Evolutionary conservation across 2,329 filamentous ascomycete species (phyloP).

Genomic region (Colletotrichum camelliae): DNA sequence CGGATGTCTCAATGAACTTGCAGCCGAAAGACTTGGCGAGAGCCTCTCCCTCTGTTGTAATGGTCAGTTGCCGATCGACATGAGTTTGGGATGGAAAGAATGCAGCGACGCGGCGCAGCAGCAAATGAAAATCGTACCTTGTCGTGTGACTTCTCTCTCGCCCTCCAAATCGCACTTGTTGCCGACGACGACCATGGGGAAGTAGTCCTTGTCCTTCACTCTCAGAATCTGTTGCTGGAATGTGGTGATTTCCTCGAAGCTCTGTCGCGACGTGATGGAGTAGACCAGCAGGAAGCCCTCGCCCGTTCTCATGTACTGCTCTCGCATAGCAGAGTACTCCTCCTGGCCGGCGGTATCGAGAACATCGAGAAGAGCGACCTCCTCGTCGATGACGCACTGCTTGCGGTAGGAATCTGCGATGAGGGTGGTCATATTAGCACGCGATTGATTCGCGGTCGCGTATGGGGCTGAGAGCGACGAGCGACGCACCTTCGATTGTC

Average conservation of each 20-base stretch:
- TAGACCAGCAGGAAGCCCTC: slow-evolving; percentile 98
- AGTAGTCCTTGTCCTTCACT: slow-evolving; percentile 99
- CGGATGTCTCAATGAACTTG: slow-evolving; percentile 99
- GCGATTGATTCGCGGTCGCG: slow-evolving; percentile 6
- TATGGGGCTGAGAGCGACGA: neutral
- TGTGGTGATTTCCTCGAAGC: slow-evolving; percentile 97
- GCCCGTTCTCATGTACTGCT: slow-evolving; percentile 99
- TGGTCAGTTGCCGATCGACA: neutral
- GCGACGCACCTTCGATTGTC: slow-evolving; percentile 88
- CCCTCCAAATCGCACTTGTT: slow-evolving; percentile 99
- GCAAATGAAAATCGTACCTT: slow-evolving; percentile 67
- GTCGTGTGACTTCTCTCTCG: slow-evolving; percentile 88
- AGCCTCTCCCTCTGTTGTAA: slow-evolving; percentile 80
- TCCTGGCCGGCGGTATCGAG: slow-evolving; percentile 98
- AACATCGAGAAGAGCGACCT: slow-evolving; percentile 96
- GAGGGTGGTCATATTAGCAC: slow-evolving; percentile 24
- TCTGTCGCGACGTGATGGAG: slow-evolving; percentile 96
- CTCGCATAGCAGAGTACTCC: slow-evolving; percentile 98
- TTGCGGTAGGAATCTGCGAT: slow-evolving; percentile 95
- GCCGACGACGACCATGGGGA: slow-evolving; percentile 97
- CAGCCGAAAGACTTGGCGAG: slow-evolving; percentile 88
- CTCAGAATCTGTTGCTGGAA: slow-evolving; percentile 98
- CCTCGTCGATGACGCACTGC: slow-evolving; percentile 98
- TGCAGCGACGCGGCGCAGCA: neutral
- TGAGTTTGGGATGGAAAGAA: neutral